These are phyloP conservation scores for Marasmius oreades DNA, from an alignment of 1,284 basidiomycete species.

Conservation along the genomic window DNA sequence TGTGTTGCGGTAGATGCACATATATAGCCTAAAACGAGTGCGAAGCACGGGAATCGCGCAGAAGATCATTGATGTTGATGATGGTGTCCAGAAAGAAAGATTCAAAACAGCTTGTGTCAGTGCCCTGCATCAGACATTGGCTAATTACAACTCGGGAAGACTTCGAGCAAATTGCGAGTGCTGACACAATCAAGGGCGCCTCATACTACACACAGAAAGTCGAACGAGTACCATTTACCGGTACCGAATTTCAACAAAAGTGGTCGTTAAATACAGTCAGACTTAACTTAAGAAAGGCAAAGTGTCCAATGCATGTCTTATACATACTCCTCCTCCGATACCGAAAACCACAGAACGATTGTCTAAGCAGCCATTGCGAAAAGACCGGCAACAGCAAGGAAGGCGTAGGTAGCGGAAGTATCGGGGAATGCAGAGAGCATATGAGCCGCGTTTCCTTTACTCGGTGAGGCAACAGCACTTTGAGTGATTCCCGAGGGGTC, in stretches of 20 bases:
- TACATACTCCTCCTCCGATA: background rate
- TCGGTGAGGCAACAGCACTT: slow-evolving; percentile 24
- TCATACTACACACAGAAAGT: background rate
- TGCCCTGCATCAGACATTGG: too few relatives aligned
- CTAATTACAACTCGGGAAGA: too few relatives aligned
- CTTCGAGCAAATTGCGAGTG: too few relatives aligned
- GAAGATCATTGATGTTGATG: too few relatives aligned
- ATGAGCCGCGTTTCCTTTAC: slow-evolving; percentile 19
- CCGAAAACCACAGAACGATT: background rate
- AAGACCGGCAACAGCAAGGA: slow-evolving; percentile 21
- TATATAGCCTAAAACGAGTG: too few relatives aligned
- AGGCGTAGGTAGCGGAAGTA: slow-evolving; percentile 14
- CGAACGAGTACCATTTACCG: background rate
- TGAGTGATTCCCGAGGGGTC: slow-evolving; percentile 33
- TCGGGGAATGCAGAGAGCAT: slow-evolving; percentile 10
- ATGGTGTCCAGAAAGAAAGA: too few relatives aligned
- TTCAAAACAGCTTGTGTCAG: too few relatives aligned
- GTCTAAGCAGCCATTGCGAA: slow-evolving; percentile 8
- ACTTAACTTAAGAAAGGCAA: background rate
- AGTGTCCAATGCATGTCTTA: background rate
- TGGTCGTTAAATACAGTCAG: background rate
- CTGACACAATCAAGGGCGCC: too few relatives aligned
- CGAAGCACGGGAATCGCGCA: too few relatives aligned
- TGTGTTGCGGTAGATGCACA: too few relatives aligned
- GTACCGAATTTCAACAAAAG: background rate